Evolutionary conservation across 2,329 filamentous ascomycete genomes (phyloP), one percentile per base, ranked within the genome.

Genomic region (Botryotinia narcissicola): DNA sequence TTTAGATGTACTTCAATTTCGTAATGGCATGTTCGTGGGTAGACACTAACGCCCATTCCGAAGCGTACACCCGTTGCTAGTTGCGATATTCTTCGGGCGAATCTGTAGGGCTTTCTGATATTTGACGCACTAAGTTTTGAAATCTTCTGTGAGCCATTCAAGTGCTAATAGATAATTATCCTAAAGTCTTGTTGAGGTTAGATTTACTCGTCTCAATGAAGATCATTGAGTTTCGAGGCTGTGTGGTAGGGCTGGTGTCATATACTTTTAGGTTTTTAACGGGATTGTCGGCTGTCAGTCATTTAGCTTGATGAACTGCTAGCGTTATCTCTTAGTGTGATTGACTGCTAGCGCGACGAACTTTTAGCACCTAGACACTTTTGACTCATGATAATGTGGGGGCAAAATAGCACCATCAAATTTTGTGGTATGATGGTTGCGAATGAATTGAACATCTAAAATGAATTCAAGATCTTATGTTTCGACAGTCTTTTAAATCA

Each of bases 401-500:
- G 10, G 25, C 25, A n/a, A 16, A 57, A 3, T 57, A 14, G 16
- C 6, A 3, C 14, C 14, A 18, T 18, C n/a, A 4, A 18, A 57
- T 18, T 32, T 32, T 9, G 6, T 8, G 0, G 4, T 29, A 8
- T 57, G 25, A 10, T 5, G n/a, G 37, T 62, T 35, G 37, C 25
- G 7, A 5, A 62, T n/a, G 14, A 18, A n/a, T n/a, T n/a, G 3
- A 18, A 40, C 9, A 5, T 46, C 2, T 10, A 0, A n/a, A 1
- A 35, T 18, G 1, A 25, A 37, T 37, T 12, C 1, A 14, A 22
- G 2, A 12, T 22, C n/a, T 64, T 18, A 22, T 1, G 10, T 32
- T 12, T 2, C 14, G 5, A 22, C 1, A 64, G 2, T 3, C 1
- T 6, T 64, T 25, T 0, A 46, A 0, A 22, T 12, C 1, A 12